Conservation (phyloP, 495 filamentous ascomycete species). For the Penicillium bovifimosum region DNA sequence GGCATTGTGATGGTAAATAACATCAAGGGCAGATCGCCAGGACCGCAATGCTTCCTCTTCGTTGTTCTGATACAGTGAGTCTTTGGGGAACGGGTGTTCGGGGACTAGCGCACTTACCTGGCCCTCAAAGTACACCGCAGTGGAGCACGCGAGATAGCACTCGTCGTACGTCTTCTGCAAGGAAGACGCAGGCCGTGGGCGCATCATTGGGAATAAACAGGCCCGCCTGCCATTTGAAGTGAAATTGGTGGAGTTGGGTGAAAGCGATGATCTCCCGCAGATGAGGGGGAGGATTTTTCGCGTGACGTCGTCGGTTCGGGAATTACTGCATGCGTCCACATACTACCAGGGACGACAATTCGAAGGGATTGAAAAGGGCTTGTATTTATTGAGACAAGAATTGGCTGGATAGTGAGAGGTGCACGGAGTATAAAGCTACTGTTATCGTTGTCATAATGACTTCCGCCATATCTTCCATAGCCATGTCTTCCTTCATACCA, state of each 20-base stretch:
- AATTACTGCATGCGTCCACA: slow-evolving; percentile 24
- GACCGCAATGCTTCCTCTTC: slow-evolving; percentile 86
- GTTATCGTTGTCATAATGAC: no score
- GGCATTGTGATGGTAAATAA: slow-evolving; percentile 83
- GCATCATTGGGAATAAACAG: slow-evolving; percentile 56
- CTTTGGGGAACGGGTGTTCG: slow-evolving; percentile 4
- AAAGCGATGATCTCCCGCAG: slow-evolving; percentile 20
- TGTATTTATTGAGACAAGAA: no score
- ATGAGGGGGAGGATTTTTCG: slow-evolving; percentile 28
- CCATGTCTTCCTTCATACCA: no score
- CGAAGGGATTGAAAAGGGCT: no score
- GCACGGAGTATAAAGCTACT: no score
- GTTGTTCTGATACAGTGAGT: slow-evolving; percentile 61
- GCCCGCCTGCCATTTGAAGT: slow-evolving; percentile 26
- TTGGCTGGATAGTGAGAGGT: no score
- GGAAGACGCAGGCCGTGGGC: slow-evolving; percentile 68
- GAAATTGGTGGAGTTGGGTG: slow-evolving; percentile 16
- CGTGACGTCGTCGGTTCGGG: slow-evolving; percentile 42
- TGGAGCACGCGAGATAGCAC: slow-evolving; percentile 87
- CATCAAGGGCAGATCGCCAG: slow-evolving; percentile 87
- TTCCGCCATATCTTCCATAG: no score
- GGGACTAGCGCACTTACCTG: slow-evolving; percentile 52
- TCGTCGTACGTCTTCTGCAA: slow-evolving; percentile 98
- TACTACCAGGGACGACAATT: no score
- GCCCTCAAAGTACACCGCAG: slow-evolving; percentile 90